These are phyloP conservation scores for Epichloe glyceriae DNA, from an alignment of 2,329 filamentous ascomycete species.

Conservation along the genomic window DNA sequence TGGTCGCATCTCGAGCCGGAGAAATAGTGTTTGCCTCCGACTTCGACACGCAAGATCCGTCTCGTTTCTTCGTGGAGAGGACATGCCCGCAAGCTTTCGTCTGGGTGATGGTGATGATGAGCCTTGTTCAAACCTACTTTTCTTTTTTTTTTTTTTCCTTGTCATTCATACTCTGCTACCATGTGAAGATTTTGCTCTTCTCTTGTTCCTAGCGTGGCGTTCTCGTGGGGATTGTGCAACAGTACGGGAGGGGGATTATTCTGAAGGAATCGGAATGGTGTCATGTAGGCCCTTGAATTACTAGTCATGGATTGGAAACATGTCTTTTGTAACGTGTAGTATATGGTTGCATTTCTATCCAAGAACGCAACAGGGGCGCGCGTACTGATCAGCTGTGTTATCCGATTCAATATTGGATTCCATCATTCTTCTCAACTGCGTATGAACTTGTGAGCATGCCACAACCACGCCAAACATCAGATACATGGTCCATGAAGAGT, in stretches of 20 bases:
- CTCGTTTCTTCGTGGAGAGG: background rate
- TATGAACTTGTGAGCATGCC: too few relatives aligned
- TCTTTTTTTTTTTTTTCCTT: background rate
- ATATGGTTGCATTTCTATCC: too few relatives aligned
- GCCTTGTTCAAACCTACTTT: background rate
- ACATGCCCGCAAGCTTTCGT: background rate
- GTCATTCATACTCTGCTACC: too few relatives aligned
- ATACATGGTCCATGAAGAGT: too few relatives aligned
- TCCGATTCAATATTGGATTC: too few relatives aligned
- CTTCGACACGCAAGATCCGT: slow-evolving; percentile 5
- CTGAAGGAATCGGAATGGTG: background rate
- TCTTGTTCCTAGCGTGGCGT: background rate
- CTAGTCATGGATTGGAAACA: too few relatives aligned
- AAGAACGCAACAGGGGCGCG: too few relatives aligned
- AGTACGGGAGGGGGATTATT: background rate
- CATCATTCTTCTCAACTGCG: too few relatives aligned
- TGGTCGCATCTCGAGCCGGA: slow-evolving; percentile 58
- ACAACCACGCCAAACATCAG: too few relatives aligned
- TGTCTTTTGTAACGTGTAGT: too few relatives aligned
- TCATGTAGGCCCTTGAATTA: background rate
- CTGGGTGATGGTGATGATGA: background rate
- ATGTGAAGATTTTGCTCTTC: background rate
- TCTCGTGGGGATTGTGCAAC: background rate
- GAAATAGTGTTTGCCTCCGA: slow-evolving; percentile 19
- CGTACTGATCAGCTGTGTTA: too few relatives aligned